Evolutionary conservation across 805 yeast genomes (phyloP).

Genomic region (Kluyveromyces aestuarii): DNA sequence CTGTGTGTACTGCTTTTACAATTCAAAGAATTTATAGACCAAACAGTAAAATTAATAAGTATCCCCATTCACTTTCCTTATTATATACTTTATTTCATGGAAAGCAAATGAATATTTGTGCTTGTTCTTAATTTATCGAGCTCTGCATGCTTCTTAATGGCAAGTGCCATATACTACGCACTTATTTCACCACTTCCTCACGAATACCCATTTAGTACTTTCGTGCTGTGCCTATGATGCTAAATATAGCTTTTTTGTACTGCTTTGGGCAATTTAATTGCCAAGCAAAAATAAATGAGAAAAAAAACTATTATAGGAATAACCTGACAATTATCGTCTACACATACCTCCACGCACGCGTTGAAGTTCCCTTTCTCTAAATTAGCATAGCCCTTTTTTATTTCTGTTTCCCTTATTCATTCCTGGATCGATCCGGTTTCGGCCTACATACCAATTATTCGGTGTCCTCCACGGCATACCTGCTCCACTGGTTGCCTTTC

Average conservation of each 20-base stretch:
- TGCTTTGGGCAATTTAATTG: background rate
- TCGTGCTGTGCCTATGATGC: background rate
- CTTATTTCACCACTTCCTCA: background rate
- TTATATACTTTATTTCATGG: background rate
- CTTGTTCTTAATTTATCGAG: background rate
- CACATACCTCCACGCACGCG: too few species aligned
- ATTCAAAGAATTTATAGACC: too few species aligned
- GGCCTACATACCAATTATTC: too few species aligned
- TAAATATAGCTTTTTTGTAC: background rate
- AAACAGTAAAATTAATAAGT: too few species aligned
- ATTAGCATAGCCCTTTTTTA: too few species aligned
- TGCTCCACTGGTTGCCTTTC: too few species aligned
- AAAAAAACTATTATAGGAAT: background rate
- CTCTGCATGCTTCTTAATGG: background rate
- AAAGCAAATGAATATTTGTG: background rate
- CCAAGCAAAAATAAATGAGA: background rate
- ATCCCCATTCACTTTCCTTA: background rate
- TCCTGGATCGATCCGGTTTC: too few species aligned
- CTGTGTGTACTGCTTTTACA: too few species aligned
- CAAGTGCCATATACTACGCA: background rate
- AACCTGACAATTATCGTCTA: background rate
- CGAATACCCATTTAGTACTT: background rate
- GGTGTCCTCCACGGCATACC: too few species aligned
- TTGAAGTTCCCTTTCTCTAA: too few species aligned
- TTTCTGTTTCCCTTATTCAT: too few species aligned